These are phyloP conservation scores for Puccinia sorghi DNA, from an alignment of 1,284 basidiomycete species.

Conservation along the genomic window DNA sequence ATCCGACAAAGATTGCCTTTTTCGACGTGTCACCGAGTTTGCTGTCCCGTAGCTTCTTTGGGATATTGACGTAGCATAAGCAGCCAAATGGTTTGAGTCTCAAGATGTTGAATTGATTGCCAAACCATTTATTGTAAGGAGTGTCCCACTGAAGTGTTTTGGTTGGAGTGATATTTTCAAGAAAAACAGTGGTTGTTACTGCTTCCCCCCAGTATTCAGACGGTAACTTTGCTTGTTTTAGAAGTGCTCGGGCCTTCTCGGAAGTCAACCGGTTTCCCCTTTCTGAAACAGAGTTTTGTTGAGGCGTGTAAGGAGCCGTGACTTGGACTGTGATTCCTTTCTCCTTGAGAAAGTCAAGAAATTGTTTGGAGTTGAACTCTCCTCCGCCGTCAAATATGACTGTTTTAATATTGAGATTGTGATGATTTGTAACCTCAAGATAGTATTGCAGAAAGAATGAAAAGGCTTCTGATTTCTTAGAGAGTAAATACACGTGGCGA, in stretches of 20 bases:
- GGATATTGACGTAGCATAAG: neutral
- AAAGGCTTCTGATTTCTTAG: conserved; percentile 20
- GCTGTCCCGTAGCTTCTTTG: neutral
- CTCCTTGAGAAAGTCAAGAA: conserved; percentile 54
- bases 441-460: neutral
- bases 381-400: conserved; percentile 58
- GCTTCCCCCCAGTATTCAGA: conserved; percentile 15
- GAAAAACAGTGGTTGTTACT: neutral
- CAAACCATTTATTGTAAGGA: neutral
- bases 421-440: conserved; percentile 52
- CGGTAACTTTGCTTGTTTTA: no score
- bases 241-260: neutral
- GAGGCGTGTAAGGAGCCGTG: no score
- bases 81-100: neutral
- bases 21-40: neutral
- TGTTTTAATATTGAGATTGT: conserved; percentile 56
- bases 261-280: neutral
- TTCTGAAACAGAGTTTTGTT: conserved; percentile 16
- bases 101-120: neutral
- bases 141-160: neutral
- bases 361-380: no score
- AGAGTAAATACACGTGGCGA: neutral
- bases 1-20: conserved; percentile 3
- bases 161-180: conserved; percentile 15
- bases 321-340: neutral